Evolutionary conservation across 768 basidiomycete genomes (phyloP).

Genomic region (Pholiota molesta): DNA sequence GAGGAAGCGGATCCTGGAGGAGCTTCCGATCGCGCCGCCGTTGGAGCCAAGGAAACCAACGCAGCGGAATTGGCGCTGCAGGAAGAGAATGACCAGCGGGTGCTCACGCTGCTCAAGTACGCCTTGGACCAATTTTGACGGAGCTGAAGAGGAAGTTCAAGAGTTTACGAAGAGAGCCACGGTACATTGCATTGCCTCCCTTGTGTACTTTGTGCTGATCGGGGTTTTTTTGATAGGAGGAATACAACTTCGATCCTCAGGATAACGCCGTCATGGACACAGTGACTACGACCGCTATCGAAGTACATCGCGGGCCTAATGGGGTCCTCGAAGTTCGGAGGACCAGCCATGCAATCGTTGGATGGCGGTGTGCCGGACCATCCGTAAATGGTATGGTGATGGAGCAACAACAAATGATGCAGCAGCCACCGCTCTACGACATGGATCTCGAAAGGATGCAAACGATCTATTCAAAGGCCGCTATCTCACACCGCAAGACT

Average conservation of each 20-base stretch:
- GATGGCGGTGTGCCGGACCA: constrained; percentile 35
- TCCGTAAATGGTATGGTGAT: constrained; percentile 40
- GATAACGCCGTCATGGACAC: constrained; percentile 26
- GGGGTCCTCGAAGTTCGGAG: constrained; percentile 48
- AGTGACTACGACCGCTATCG: constrained; percentile 25
- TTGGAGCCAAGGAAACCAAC: constrained; percentile 83
- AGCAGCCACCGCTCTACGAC: constrained; percentile 65
- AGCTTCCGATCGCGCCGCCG: constrained; percentile 87
- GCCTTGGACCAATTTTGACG: constrained; percentile 86
- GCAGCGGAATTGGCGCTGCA: constrained; percentile 83
- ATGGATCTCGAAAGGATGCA: constrained; percentile 96
- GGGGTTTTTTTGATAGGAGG: constrained; percentile 53
- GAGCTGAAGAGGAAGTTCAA: constrained; percentile 94
- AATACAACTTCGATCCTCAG: constrained; percentile 59
- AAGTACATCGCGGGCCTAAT: constrained; percentile 36
- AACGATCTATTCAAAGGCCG: constrained; percentile 79
- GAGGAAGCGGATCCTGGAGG: constrained; percentile 82
- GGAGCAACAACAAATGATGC: constrained; percentile 37
- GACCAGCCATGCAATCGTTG: constrained; percentile 33
- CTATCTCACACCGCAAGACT: constrained; percentile 87
- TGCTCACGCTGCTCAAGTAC: constrained; percentile 84
- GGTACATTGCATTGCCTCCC: too few species aligned
- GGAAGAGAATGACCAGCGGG: constrained; percentile 77
- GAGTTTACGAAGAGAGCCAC: constrained; percentile 81
- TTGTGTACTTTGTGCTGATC: constrained; percentile 20